These are phyloP conservation scores for Nymphaea thermarum DNA, from an alignment of 164 flowering plant genomes.

Conservation along the genomic window DNA sequence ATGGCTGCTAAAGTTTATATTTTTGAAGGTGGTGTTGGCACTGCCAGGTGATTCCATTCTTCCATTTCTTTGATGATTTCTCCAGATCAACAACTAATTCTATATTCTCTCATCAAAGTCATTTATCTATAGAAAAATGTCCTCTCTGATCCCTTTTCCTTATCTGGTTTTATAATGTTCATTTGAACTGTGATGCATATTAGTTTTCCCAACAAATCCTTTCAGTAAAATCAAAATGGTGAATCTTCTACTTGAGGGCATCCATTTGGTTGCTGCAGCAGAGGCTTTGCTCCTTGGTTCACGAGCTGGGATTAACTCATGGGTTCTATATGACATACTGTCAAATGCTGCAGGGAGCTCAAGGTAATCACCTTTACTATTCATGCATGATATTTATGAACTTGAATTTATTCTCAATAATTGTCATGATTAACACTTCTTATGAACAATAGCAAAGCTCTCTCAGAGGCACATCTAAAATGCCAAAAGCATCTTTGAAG, in stretches of 20 bases:
- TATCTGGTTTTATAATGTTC: not conserved
- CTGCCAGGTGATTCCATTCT: slow-evolving; percentile 55
- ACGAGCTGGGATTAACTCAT: slow-evolving; percentile 81
- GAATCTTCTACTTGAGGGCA: slow-evolving; percentile 73
- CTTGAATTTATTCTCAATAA: too few relatives aligned
- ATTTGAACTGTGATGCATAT: not conserved
- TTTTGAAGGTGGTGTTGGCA: slow-evolving; percentile 62
- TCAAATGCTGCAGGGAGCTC: slow-evolving; percentile 99
- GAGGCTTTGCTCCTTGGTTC: slow-evolving; percentile 81
- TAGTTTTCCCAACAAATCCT: not conserved
- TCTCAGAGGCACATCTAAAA: too few relatives aligned
- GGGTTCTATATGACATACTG: slow-evolving; percentile 80
- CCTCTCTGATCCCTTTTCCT: not conserved
- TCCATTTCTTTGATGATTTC: not conserved
- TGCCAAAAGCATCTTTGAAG: too few relatives aligned
- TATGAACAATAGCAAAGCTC: too few relatives aligned
- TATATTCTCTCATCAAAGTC: too few relatives aligned
- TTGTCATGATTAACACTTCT: too few relatives aligned
- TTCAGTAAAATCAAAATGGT: slow-evolving; percentile 82
- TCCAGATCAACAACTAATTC: too few relatives aligned
- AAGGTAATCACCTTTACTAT: slow-evolving; percentile 34
- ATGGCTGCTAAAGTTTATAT: slow-evolving; percentile 57
- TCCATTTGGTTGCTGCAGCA: slow-evolving; percentile 74
- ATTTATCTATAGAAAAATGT: not conserved
- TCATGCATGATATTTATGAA: too few relatives aligned